phyloP scores from a whole-genome alignment of 768 basidiomycete genomes.

The Boletus speciosus region DNA sequence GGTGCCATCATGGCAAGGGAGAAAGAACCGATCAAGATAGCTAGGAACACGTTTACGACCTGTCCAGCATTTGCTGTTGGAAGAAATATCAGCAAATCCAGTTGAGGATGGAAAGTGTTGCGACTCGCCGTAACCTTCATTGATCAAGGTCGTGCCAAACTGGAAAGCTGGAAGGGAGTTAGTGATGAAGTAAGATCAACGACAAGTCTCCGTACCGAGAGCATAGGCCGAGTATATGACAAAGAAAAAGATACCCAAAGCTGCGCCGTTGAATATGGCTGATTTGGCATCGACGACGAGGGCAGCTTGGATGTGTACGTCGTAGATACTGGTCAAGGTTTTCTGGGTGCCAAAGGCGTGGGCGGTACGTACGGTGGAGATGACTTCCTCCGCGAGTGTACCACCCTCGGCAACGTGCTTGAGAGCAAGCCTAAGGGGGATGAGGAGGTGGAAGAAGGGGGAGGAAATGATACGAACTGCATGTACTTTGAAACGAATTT shows the following conservation, averaged over 20 bases:
- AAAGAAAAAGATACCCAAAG: constrained; percentile 76
- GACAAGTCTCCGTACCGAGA: constrained; percentile 42
- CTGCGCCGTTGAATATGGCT: constrained; percentile 57
- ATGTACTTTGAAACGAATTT: constrained; percentile 59
- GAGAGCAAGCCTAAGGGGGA: constrained; percentile 51
- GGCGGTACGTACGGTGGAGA: constrained; percentile 83
- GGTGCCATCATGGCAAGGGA: constrained; percentile 82
- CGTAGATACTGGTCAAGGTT: constrained; percentile 61
- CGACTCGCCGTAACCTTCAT: constrained; percentile 47
- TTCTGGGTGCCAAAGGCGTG: constrained; percentile 87
- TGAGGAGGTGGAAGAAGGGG: constrained; percentile 1
- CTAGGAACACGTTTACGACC: constrained; percentile 81
- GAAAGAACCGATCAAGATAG: constrained; percentile 88
- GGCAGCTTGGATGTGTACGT: constrained; percentile 53
- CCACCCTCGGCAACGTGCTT: constrained; percentile 77
- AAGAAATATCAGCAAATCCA: not conserved
- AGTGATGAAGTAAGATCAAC: not conserved
- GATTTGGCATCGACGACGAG: constrained; percentile 53
- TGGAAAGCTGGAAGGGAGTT: constrained; percentile 58
- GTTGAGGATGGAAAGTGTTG: not conserved
- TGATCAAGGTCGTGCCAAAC: constrained; percentile 86
- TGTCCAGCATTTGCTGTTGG: constrained; percentile 57
- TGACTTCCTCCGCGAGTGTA: constrained; percentile 87
- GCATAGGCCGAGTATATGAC: constrained; percentile 76
- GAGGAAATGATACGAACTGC: constrained; percentile 46